Percentiles rank a stretch among this genome's conserved stretches.
Evolutionary conservation across 345 rosid species (phyloP).

Genomic region (Eucalyptus lansdowneana): DNA sequence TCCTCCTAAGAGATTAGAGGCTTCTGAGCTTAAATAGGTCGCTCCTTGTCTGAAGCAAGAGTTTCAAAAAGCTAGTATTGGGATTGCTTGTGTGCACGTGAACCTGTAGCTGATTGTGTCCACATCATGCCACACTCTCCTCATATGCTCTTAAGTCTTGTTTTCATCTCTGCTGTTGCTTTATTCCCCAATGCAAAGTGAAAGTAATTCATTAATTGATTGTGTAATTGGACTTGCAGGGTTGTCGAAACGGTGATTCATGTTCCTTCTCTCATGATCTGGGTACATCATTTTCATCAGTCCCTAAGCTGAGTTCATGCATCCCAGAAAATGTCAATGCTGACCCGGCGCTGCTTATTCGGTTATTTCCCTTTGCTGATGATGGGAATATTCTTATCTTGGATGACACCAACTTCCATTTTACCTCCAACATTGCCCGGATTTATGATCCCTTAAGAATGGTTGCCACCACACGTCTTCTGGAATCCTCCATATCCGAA

Average conservation of each 20-base stretch:
- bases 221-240: conserved; percentile 35
- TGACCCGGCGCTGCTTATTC: conserved; percentile 25
- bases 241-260: conserved; percentile 64
- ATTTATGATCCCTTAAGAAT: conserved; percentile 40
- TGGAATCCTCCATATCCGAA: conserved; percentile 24
- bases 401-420: conserved; percentile 54
- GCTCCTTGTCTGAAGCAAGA: not conserved
- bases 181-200: not conserved
- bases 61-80: not conserved
- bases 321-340: conserved; percentile 42
- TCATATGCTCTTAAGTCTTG: not conserved
- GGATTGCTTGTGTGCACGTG: not conserved
- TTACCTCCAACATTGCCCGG: conserved; percentile 47
- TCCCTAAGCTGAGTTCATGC: conserved; percentile 15
- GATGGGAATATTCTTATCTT: conserved; percentile 55
- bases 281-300: conserved; percentile 1
- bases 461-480: conserved; percentile 41
- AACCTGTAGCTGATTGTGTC: not conserved
- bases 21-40: not conserved
- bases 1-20: not conserved
- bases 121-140: not conserved
- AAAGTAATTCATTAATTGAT: not conserved
- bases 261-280: conserved; percentile 62
- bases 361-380: conserved; percentile 28
- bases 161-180: not conserved